These are phyloP conservation scores for Fusarium heterosporum DNA, from an alignment of 2,329 filamentous ascomycete species.

Conservation along the genomic window DNA sequence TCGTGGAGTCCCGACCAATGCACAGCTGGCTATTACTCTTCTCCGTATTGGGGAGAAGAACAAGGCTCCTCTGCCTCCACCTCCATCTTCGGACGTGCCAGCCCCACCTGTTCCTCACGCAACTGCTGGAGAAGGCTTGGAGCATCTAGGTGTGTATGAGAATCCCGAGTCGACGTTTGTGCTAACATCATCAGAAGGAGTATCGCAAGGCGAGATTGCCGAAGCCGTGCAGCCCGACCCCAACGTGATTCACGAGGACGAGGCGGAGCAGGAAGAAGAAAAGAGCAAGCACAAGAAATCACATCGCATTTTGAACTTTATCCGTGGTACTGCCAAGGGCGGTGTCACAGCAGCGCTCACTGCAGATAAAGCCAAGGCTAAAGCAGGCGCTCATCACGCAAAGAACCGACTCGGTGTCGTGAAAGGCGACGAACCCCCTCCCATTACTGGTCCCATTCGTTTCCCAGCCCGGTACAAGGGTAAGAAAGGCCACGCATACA, in stretches of 20 bases:
- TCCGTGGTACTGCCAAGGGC: conserved; percentile 77
- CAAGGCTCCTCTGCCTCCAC: conserved; percentile 79
- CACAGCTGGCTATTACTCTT: conserved; percentile 83
- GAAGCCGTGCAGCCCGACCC: conserved; percentile 65
- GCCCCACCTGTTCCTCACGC: conserved; percentile 58
- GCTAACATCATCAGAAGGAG: conserved; percentile 53
- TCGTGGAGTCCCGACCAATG: conserved; percentile 86
- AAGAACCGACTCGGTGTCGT: conserved; percentile 79
- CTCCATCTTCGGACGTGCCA: conserved; percentile 53
- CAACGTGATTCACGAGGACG: conserved; percentile 52
- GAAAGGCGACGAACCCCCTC: conserved; percentile 54
- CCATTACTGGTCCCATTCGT: conserved; percentile 75
- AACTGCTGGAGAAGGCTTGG: conserved; percentile 55
- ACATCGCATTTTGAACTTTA: conserved; percentile 67
- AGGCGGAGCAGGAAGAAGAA: conserved; percentile 58
- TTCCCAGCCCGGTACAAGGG: conserved; percentile 79
- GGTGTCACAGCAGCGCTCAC: conserved; percentile 78
- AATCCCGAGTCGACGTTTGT: background rate
- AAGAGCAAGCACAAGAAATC: conserved; percentile 60
- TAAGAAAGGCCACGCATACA: conserved; percentile 77
- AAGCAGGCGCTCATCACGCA: conserved; percentile 66
- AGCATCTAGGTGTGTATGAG: conserved; percentile 50
- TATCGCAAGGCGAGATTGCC: conserved; percentile 73
- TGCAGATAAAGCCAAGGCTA: conserved; percentile 77
- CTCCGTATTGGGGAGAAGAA: conserved; percentile 85